Conservation (phyloP, 2,329 filamentous ascomycete genomes). For the Myriosclerotinia scirpicola region DNA sequence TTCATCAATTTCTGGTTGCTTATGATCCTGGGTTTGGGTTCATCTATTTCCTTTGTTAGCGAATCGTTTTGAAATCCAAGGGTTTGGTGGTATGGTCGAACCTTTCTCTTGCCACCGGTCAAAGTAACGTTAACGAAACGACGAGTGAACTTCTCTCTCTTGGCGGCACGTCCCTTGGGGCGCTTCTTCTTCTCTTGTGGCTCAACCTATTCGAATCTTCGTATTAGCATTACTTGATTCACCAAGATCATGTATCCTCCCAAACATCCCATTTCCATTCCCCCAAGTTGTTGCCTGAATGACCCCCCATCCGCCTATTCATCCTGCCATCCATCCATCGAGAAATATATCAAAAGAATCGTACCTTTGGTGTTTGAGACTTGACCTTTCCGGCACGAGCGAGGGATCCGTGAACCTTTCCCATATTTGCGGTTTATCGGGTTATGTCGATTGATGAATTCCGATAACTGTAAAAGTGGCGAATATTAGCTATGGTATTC, state of each 20-base stretch:
- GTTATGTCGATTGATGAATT: constrained; percentile 30
- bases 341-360: constrained; percentile 38
- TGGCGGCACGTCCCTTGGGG: constrained; percentile 96
- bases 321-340: constrained; percentile 15
- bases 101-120: constrained; percentile 98
- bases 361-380: constrained; percentile 90
- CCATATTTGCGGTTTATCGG: constrained; percentile 63
- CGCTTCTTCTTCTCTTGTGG: constrained; percentile 93
- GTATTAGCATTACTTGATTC: constrained; percentile 32
- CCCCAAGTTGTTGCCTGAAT: not conserved
- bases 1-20: constrained; percentile 37
- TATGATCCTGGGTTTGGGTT: constrained; percentile 82
- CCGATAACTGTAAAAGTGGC: constrained; percentile 35
- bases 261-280: not conserved
- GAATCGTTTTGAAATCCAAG: constrained; percentile 15
- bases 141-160: constrained; percentile 94
- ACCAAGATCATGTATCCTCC: constrained; percentile 2
- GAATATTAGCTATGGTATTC: constrained; percentile 18
- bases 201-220: constrained; percentile 64
- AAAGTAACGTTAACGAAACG: constrained; percentile 98
- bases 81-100: constrained; percentile 41
- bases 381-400: constrained; percentile 98
- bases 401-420: constrained; percentile 92
- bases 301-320: not conserved
- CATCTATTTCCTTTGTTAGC: constrained; percentile 55